Base-by-base conservation (phyloP, 2,329 filamentous ascomycete species). In the Trichoderma sp. region DNA sequence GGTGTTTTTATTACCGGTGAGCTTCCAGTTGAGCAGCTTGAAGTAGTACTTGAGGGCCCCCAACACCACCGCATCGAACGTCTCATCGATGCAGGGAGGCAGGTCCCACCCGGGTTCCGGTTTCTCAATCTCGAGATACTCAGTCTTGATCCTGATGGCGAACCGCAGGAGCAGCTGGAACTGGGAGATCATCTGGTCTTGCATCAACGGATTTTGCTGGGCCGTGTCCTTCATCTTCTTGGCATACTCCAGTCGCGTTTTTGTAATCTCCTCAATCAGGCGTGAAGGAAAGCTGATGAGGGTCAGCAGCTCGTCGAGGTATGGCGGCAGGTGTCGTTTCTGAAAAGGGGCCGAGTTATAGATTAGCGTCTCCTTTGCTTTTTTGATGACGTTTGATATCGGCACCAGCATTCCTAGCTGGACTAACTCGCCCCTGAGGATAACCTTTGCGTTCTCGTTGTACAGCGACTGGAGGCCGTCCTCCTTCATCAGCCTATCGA, bases 21-120 rank as follows among this genome's bases (percentile, higher is more conserved):
- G 85, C 81, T 98, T 98, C 94, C 95, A 98, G 79, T 98, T 98
- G 58, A 99, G 86, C 88, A 99, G 95, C 80, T 95, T 96, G 87
- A 99, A 99, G 82, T 99, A 99, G 81, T 97, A 98, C 80, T 95
- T 97, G 76, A 99, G 85, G 0, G 95, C 95, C 77, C 98, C 95
- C 57, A 99, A 83, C 11, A 98, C 93, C 20, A 97, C 93, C 39
- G 91, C 88, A 79, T 98, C 96, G 77, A 98, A 99, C 55, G 94
- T 94, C 79, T 99, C 96, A 79, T 98, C 96, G 74, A 99, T 97
- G 81, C 95, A 98, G 9, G 95, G 94, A 3, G 96, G 96, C 69
- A 98, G 83, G 76, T 98, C 94, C 96, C 96, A 99, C 61, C 96
- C 95, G 23, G 92, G 90, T 80, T 98, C 93, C 0, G 94, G 92